phyloP scores from a whole-genome alignment of 225 moss, liverwort and hornwort species.

The Bryum argenteum region DNA sequence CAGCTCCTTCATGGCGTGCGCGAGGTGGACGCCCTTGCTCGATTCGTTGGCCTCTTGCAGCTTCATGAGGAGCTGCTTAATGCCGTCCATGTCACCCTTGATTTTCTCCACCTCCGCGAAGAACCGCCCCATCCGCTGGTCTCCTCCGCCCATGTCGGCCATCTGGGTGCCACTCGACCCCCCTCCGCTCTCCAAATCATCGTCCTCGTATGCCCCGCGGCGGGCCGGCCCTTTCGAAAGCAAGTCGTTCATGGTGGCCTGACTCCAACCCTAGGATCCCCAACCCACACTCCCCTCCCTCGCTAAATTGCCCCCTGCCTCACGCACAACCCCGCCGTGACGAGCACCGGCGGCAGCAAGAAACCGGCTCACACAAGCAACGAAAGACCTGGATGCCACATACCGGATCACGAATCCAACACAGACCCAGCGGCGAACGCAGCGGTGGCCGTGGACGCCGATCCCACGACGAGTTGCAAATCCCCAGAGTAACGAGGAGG shows the following conservation, averaged over 20 bases:
- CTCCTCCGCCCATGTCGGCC: conserved; percentile 37
- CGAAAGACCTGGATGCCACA: not conserved
- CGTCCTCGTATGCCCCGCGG: conserved; percentile 16
- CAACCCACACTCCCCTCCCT: not conserved
- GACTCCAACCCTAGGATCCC: conserved; percentile 12
- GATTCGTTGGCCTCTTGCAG: conserved; percentile 62
- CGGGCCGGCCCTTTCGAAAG: conserved; percentile 45
- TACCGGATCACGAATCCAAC: not conserved
- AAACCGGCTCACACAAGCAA: not conserved
- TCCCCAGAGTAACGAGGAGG: not conserved
- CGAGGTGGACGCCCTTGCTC: conserved; percentile 58
- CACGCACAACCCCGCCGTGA: conserved; percentile 2
- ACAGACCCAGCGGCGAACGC: not conserved
- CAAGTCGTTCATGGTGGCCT: conserved; percentile 42
- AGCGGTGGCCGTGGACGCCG: not conserved
- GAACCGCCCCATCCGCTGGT: conserved; percentile 43
- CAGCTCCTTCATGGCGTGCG: conserved; percentile 56
- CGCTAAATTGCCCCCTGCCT: too few species aligned
- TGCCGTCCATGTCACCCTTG: conserved; percentile 60
- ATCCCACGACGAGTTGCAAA: not conserved
- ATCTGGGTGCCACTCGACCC: conserved; percentile 41
- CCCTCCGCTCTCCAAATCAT: conserved; percentile 47
- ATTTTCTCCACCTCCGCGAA: conserved; percentile 61
- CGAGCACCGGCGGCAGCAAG: not conserved
- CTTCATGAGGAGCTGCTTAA: conserved; percentile 53